A percentile compares a stretch with the other conserved stretches of the same genome.
phyloP scores from a whole-genome alignment of 2,329 filamentous ascomycete species.

The Fusarium sp. region DNA sequence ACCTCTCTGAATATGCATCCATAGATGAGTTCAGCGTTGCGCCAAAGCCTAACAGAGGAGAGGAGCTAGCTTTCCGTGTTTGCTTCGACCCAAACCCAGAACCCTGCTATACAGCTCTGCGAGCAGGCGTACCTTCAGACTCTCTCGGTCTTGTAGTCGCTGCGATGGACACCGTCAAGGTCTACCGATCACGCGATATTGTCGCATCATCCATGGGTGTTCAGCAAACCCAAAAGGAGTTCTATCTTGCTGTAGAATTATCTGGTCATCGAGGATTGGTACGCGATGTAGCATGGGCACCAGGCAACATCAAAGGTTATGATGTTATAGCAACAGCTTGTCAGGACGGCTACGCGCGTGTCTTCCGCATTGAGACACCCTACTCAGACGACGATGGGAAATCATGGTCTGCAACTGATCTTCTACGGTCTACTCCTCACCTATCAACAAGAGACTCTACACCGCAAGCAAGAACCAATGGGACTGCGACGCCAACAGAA shows the following conservation, averaged over 20 bases:
- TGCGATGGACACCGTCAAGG: constrained; percentile 82
- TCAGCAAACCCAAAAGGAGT: constrained; percentile 74
- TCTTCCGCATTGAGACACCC: constrained; percentile 83
- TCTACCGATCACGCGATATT: constrained; percentile 81
- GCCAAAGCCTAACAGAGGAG: constrained; percentile 77
- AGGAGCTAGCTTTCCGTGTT: constrained; percentile 88
- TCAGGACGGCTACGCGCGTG: constrained; percentile 88
- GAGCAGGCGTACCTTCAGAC: constrained; percentile 84
- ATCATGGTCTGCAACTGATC: constrained; percentile 62
- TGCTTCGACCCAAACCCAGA: constrained; percentile 90
- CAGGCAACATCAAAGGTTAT: constrained; percentile 88
- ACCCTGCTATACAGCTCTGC: constrained; percentile 80
- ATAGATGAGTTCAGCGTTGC: constrained; percentile 83
- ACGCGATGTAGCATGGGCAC: constrained; percentile 91
- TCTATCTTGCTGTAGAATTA: constrained; percentile 86
- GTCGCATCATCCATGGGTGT: constrained; percentile 64
- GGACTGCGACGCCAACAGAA: constrained; percentile 42
- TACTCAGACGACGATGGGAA: constrained; percentile 60
- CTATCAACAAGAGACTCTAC: constrained; percentile 45
- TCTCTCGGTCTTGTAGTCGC: constrained; percentile 86
- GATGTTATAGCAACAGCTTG: constrained; percentile 92
- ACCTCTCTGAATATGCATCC: constrained; percentile 78
- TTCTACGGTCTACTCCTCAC: constrained; percentile 54
- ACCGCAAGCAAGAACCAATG: constrained; percentile 50
- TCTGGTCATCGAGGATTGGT: constrained; percentile 80